Conservation (phyloP, 441 rosid genomes). For the Bocquillonia castaneifolia region DNA sequence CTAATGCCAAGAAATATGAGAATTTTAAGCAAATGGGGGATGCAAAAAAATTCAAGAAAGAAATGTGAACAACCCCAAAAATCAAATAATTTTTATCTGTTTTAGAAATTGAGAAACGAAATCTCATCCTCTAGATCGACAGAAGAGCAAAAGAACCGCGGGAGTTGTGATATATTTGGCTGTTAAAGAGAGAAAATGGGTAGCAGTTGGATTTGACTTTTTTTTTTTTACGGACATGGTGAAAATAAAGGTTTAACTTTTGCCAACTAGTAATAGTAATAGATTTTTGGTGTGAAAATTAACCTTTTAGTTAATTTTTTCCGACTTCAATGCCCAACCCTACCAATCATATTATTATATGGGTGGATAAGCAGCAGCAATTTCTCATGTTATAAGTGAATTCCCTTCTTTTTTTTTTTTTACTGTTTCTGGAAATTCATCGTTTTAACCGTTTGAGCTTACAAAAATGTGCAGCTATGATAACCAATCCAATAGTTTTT, state of each 20-base stretch:
- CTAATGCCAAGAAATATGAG: not conserved
- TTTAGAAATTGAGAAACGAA: not conserved
- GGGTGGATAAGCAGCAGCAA: no score
- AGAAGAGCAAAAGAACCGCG: not conserved
- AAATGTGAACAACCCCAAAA: no score
- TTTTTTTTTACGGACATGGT: not conserved
- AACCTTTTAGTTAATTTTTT: not conserved
- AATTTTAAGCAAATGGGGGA: no score
- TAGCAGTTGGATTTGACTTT: not conserved
- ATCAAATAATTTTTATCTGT: not conserved
- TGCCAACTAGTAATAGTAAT: not conserved
- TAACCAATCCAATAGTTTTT: no score
- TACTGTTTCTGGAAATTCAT: no score
- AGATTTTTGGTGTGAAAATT: not conserved
- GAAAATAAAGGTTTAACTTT: not conserved
- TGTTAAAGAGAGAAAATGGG: not conserved
- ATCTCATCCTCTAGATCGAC: not conserved
- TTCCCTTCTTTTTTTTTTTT: no score
- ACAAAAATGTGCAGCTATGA: no score
- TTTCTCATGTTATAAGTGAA: no score
- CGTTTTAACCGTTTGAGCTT: no score
- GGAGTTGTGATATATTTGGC: constrained; percentile 11
- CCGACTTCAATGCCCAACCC: constrained; percentile 9
- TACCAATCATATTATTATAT: not conserved
- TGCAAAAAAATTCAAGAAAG: not conserved